Evolutionary conservation across 2,329 filamentous ascomycete genomes (phyloP).

Genomic region (Fusarium protoensiforme): DNA sequence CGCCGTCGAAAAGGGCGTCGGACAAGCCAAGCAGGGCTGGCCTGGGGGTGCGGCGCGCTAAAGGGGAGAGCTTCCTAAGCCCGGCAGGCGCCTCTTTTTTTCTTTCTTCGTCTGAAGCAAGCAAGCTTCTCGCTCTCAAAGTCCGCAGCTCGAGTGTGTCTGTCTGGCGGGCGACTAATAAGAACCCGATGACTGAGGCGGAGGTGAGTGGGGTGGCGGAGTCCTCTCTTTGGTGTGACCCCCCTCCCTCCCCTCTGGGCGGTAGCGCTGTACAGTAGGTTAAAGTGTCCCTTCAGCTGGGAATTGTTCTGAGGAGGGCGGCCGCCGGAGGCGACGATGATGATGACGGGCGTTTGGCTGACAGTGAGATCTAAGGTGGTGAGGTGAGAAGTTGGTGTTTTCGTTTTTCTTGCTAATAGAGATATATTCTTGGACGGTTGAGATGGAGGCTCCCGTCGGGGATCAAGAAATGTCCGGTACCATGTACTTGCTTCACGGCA

Average conservation of each 20-base stretch:
- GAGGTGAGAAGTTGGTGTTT: conserved; percentile 1
- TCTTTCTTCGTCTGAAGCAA: background rate
- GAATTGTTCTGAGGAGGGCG: background rate
- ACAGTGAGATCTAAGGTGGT: background rate
- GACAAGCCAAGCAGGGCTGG: background rate
- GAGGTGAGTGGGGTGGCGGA: conserved; percentile 36
- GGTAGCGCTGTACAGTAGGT: conserved; percentile 10
- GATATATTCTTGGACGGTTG: background rate
- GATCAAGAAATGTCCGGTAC: conserved; percentile 4
- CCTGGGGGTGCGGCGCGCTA: conserved; percentile 19
- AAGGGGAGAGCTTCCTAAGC: conserved; percentile 16
- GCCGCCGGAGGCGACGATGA: background rate
- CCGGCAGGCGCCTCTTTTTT: background rate
- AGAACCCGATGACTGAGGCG: conserved; percentile 29
- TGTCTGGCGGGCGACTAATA: conserved; percentile 7
- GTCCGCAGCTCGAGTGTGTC: conserved; percentile 4
- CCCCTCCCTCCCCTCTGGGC: background rate
- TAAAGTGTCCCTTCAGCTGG: conserved; percentile 8
- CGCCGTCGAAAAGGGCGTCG: conserved; percentile 1
- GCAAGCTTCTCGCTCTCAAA: conserved; percentile 1
- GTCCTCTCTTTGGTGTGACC: conserved; percentile 31
- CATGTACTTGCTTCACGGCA: background rate
- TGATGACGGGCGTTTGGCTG: background rate
- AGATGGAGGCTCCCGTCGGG: background rate
- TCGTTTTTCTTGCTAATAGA: background rate